Conservation (phyloP, 768 basidiomycete genomes). For the Wakefieldia striispora region DNA sequence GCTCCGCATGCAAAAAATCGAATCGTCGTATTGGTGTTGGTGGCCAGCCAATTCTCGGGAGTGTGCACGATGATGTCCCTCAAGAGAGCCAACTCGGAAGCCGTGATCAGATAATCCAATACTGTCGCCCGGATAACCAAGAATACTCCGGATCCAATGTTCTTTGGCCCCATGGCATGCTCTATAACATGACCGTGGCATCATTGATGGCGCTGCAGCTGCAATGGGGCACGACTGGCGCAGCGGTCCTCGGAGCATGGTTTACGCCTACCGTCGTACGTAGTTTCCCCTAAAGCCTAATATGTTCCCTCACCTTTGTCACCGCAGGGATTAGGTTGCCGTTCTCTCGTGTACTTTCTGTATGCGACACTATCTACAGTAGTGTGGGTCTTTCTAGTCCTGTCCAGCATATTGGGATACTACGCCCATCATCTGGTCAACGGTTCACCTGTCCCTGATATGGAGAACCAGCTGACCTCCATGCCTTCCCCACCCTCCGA, state of each 20-base stretch:
- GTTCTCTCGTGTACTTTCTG: slow-evolving; percentile 30
- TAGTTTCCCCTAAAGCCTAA: background rate
- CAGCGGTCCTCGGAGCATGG: slow-evolving; percentile 28
- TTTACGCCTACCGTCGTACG: slow-evolving; percentile 32
- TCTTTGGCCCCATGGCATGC: slow-evolving; percentile 23
- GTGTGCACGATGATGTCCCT: slow-evolving; percentile 2
- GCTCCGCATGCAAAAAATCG: slow-evolving; percentile 10
- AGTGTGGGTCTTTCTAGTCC: slow-evolving; percentile 31
- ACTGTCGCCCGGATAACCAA: slow-evolving; percentile 15
- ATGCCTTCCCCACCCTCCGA: background rate
- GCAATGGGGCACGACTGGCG: slow-evolving; percentile 33
- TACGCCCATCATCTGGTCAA: slow-evolving; percentile 13
- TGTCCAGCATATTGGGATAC: slow-evolving; percentile 29
- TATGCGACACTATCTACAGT: slow-evolving; percentile 30
- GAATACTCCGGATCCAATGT: background rate
- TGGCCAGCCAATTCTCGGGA: background rate
- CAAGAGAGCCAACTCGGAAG: slow-evolving; percentile 17
- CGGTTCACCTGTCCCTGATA: background rate
- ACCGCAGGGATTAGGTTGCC: slow-evolving; percentile 32
- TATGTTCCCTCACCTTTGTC: too few relatives aligned
- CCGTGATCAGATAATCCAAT: slow-evolving; percentile 13
- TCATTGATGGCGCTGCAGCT: slow-evolving; percentile 27
- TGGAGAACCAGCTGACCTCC: background rate
- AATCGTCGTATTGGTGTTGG: slow-evolving; percentile 2
- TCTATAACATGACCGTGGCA: slow-evolving; percentile 29